Percentiles rank a stretch among this genome's conserved stretches.
These are phyloP conservation scores for Forsythia suspensa DNA, from an alignment of 257 asterid species.

Conservation along the genomic window DNA sequence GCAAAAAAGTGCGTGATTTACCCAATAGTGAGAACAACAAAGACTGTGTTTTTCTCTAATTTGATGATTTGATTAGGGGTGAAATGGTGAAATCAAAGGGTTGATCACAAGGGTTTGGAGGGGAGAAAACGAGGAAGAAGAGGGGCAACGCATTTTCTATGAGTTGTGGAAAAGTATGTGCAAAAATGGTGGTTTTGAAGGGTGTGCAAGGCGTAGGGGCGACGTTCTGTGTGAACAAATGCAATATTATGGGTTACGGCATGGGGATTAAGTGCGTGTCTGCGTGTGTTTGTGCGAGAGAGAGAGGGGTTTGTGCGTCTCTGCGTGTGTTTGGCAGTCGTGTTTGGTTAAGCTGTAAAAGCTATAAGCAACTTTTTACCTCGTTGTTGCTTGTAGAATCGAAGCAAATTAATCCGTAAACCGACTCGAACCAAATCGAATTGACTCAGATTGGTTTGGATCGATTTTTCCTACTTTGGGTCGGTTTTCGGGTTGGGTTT, in stretches of 20 bases:
- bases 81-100: slow-evolving; percentile 15
- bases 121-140: slow-evolving; percentile 10
- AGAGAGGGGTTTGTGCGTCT: neutral
- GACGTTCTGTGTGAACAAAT: slow-evolving; percentile 15
- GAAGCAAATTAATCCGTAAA: no score
- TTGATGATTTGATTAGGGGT: slow-evolving; percentile 4
- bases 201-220: slow-evolving; percentile 12
- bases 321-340: neutral
- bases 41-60: slow-evolving; percentile 5
- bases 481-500: no score
- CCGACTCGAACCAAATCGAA: no score
- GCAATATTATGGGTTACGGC: neutral
- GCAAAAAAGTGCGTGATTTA: slow-evolving; percentile 14
- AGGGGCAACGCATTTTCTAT: neutral
- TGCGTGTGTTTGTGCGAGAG: neutral
- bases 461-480: no score
- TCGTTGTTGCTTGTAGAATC: no score
- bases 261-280: neutral
- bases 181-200: slow-evolving; percentile 26
- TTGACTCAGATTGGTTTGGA: no score
- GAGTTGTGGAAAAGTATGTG: neutral
- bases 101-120: slow-evolving; percentile 1
- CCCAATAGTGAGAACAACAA: neutral
- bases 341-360: neutral
- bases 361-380: neutral